Conservation (phyloP, 2,329 filamentous ascomycete genomes). For the Clonostachys sp. region DNA sequence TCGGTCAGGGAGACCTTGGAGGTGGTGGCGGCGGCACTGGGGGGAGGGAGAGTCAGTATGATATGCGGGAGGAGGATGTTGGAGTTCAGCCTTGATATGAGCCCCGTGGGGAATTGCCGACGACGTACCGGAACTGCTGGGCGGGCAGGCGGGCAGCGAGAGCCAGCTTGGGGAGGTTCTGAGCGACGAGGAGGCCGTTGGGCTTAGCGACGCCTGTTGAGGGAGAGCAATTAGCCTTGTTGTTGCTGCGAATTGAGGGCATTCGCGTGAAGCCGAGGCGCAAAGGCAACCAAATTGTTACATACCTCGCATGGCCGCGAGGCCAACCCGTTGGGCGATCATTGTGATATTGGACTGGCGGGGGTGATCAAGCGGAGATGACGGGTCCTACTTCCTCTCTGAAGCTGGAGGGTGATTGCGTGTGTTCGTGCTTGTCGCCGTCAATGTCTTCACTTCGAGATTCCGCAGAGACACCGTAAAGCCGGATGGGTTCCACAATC, state of each 20-base stretch:
- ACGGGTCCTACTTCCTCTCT: too few relatives aligned
- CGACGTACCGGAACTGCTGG: conserved; percentile 40
- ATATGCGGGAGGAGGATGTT: background rate
- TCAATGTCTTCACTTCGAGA: background rate
- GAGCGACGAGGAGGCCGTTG: conserved; percentile 34
- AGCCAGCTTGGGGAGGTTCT: conserved; percentile 41
- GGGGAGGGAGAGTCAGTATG: background rate
- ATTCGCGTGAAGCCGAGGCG: background rate
- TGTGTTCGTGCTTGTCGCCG: too few relatives aligned
- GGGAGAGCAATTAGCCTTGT: background rate
- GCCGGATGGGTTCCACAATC: background rate
- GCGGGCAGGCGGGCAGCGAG: conserved; percentile 34
- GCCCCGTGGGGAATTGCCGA: background rate
- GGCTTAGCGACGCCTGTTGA: conserved; percentile 32
- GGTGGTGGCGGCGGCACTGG: conserved; percentile 36
- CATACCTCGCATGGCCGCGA: conserved; percentile 55
- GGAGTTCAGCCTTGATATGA: background rate
- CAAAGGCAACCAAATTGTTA: background rate
- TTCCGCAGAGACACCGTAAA: background rate
- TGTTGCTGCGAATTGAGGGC: background rate
- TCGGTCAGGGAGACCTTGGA: conserved; percentile 50
- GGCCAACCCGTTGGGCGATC: conserved; percentile 53
- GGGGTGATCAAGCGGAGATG: background rate
- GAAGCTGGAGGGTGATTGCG: too few relatives aligned
- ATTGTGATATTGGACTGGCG: conserved; percentile 27